Base-by-base conservation (phyloP, 768 basidiomycete genomes). In the Termitomyces sp. region DNA sequence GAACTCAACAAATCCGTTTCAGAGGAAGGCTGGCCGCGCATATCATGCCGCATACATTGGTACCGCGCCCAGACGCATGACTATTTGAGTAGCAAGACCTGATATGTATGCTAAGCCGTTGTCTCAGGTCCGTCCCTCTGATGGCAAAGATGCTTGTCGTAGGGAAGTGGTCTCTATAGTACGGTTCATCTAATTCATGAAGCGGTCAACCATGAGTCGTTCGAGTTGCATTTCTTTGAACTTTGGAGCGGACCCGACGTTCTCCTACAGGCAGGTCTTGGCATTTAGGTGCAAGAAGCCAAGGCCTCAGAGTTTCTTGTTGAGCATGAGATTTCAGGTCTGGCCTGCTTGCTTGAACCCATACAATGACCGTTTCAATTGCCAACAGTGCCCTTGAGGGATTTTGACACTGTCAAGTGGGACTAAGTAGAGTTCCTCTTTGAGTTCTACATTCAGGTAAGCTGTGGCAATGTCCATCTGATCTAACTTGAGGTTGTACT, bases 171-270 rank as follows among this genome's bases (percentile, higher is more conserved):
- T 80, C 80, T 0, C 53, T 70, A 10, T 25, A 67, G 45, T 1
- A 66, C n/a, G 79, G 80, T 27, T 0, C 80, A 82, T 54, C 68
- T 82, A 11, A 61, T 1, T 0, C 46, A 37, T 12, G 81, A 84
- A 62, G 79, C 77, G 7, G 59, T 56, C 27, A 77, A 76, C 46
- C 84, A 83, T 62, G 68, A 76, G 62, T 35, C 38, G 1, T 78
- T 85, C 63, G 77, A 79, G 2, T 49, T 57, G 12, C 75, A 81
- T 56, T 68, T 82, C 46, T 78, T 74, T 59, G 67, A 82, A 63
- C 77, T 81, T 45, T 82, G 76, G 76, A 77, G 65, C 57, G 82
- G 83, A 4, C 75, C 72, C 58, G 79, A 81, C 54, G 52, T 81
- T 40, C 62, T 80, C 1, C 60, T 29, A 29, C 29, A 29, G 29